A percentile compares a stretch with the other conserved stretches of the same genome.
phyloP scores from a whole-genome alignment of 1,139 yeast genomes.

The Saccharomycopsis hybrid region DNA sequence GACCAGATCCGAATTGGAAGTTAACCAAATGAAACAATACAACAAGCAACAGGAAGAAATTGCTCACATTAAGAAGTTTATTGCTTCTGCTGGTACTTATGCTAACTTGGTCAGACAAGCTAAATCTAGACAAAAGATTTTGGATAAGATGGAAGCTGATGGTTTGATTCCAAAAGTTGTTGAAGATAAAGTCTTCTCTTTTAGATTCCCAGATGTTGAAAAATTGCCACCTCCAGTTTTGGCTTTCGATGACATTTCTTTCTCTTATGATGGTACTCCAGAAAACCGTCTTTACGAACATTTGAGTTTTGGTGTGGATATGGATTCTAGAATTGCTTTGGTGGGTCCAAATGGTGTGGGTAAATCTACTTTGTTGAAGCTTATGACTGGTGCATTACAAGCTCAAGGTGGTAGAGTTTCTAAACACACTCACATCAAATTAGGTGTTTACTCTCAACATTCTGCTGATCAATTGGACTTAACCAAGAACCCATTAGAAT shows the following conservation, averaged over 20 bases:
- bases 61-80: conserved; percentile 94
- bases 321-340: conserved; percentile 97
- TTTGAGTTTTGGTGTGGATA: conserved; percentile 96
- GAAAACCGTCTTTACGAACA: conserved; percentile 87
- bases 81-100: conserved; percentile 99
- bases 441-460: conserved; percentile 98
- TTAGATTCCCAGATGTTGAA: conserved; percentile 92
- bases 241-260: conserved; percentile 92
- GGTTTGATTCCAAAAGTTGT: conserved; percentile 93
- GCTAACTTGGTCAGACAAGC: conserved; percentile 99
- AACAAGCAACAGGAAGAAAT: conserved; percentile 98
- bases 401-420: conserved; percentile 95
- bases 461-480: conserved; percentile 97
- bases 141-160: conserved; percentile 99
- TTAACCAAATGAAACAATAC: conserved; percentile 97
- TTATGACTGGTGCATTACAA: conserved; percentile 90
- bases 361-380: conserved; percentile 89
- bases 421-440: conserved; percentile 93
- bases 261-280: conserved; percentile 80
- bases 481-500: conserved; percentile 90
- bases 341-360: conserved; percentile 99
- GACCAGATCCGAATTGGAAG: conserved; percentile 90
- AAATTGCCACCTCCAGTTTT: conserved; percentile 98
- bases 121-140: conserved; percentile 96
- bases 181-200: conserved; percentile 87